phyloP scores from a whole-genome alignment of 176 grass and related monocot genomes.

The Cymbopogon citratus region DNA sequence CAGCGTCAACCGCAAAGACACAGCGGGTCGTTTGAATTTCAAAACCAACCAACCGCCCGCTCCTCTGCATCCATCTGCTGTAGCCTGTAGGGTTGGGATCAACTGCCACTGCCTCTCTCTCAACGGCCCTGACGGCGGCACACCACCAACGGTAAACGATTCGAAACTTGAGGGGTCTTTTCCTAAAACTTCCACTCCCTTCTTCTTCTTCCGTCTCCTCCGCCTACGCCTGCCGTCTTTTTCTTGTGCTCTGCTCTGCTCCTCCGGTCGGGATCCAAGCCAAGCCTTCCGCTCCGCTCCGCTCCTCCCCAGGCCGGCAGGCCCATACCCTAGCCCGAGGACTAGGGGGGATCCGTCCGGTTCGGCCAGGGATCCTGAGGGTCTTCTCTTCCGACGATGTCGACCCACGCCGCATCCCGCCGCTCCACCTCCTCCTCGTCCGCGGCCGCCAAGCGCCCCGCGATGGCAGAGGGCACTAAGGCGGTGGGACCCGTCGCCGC shows the following conservation, averaged over 20 bases:
- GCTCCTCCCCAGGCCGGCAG: no score
- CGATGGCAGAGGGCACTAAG: slow-evolving; percentile 36
- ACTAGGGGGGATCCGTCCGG: neutral
- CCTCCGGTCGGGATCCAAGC: neutral
- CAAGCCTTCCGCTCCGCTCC: neutral
- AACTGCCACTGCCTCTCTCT: neutral
- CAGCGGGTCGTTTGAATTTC: neutral
- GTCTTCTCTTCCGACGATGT: slow-evolving; percentile 24
- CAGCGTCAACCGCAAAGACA: neutral
- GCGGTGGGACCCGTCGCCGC: slow-evolving; percentile 17
- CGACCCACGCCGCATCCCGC: slow-evolving; percentile 29
- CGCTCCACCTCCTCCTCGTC: slow-evolving; percentile 22
- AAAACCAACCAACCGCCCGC: neutral
- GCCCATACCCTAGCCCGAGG: neutral
- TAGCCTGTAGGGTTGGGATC: neutral
- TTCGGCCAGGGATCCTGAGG: no score
- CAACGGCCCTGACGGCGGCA: neutral
- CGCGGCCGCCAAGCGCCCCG: slow-evolving; percentile 48
- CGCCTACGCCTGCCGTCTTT: neutral
- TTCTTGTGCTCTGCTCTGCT: neutral
- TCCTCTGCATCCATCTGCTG: neutral
- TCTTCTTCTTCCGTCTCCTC: neutral
- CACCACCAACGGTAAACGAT: neutral
- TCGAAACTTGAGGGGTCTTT: neutral
- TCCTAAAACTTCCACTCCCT: neutral